Conservation (phyloP, 176 grass and related monocot species). For the Phragmites australis region DNA sequence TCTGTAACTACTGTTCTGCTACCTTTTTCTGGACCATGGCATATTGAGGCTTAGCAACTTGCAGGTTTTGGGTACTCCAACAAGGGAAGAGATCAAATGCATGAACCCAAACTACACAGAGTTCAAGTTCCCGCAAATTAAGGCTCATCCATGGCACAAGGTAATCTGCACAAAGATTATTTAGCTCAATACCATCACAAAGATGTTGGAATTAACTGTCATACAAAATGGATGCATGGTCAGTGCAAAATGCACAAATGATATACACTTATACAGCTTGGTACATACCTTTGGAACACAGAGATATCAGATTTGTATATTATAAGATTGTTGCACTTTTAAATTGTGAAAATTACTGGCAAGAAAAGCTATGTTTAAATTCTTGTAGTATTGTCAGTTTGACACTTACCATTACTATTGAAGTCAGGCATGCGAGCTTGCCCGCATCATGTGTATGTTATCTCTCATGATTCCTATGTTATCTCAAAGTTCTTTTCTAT, state of each 20-base stretch:
- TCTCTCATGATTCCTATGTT: background rate
- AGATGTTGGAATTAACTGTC: background rate
- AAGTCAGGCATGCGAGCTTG: background rate
- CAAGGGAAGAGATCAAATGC: constrained; percentile 99
- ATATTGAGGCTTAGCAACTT: constrained; percentile 40
- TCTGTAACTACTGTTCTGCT: background rate
- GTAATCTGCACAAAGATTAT: constrained; percentile 37
- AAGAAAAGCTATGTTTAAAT: background rate
- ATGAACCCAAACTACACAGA: constrained; percentile 98
- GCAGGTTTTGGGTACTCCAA: constrained; percentile 97
- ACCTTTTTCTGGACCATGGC: constrained; percentile 27
- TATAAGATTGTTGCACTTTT: background rate
- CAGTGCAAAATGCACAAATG: background rate
- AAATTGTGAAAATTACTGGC: background rate
- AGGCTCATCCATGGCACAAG: constrained; percentile 99
- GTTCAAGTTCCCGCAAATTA: constrained; percentile 99
- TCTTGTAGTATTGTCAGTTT: background rate
- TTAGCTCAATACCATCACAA: background rate
- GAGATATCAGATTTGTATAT: background rate
- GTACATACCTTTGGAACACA: background rate
- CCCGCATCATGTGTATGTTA: background rate
- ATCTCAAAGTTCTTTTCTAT: constrained; percentile 23
- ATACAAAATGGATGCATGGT: constrained; percentile 6
- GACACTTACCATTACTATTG: background rate
- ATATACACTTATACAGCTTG: background rate